Conservation (phyloP, 2,329 filamentous ascomycete species). For the Epicoccum nigrum region DNA sequence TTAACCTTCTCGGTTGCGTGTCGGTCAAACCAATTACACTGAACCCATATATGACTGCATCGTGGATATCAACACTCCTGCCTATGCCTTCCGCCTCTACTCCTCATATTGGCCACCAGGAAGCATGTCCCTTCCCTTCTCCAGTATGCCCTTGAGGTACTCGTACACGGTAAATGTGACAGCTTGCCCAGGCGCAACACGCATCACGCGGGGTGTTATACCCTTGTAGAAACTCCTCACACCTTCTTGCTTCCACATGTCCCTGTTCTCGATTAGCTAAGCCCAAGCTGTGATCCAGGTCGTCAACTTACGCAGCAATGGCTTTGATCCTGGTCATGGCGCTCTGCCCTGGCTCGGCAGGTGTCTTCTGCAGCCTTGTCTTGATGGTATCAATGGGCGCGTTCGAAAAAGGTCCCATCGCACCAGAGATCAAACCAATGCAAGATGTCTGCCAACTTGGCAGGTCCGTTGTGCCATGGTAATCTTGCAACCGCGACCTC, state of each 20-base stretch:
- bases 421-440: constrained; percentile 89
- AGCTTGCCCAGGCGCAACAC: constrained; percentile 93
- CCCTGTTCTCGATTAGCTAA: constrained; percentile 32
- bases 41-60: not conserved
- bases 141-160: constrained; percentile 57
- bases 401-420: constrained; percentile 95
- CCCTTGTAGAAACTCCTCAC: constrained; percentile 97
- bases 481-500: constrained; percentile 75
- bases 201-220: constrained; percentile 96
- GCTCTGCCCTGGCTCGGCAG: constrained; percentile 78
- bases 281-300: not conserved
- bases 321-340: constrained; percentile 77
- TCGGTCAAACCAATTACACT: constrained; percentile 9
- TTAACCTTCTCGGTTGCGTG: not conserved
- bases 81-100: constrained; percentile 33
- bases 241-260: constrained; percentile 80
- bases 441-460: constrained; percentile 89
- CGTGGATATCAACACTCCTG: constrained; percentile 22
- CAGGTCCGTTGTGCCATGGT: constrained; percentile 75
- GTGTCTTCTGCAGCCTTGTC: constrained; percentile 90
- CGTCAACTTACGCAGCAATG: constrained; percentile 66
- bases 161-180: constrained; percentile 69
- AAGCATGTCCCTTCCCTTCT: constrained; percentile 55
- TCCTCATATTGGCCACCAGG: constrained; percentile 58
- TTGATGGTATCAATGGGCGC: constrained; percentile 99